Base-by-base conservation (phyloP, 2,329 filamentous ascomycete species). In the Aspergillus sp. region DNA sequence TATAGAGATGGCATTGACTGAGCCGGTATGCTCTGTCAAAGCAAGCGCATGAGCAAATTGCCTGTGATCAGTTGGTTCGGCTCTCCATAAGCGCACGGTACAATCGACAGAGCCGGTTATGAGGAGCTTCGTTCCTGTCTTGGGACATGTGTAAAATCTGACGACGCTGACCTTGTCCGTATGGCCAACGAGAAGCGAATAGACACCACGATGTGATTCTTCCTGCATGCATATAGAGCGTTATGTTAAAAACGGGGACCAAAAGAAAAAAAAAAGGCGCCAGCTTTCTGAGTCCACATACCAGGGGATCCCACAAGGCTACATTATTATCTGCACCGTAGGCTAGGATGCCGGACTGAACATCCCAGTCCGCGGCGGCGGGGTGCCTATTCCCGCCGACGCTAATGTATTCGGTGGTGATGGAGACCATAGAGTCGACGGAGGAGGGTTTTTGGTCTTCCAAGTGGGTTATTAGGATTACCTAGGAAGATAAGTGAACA, bases 301-400 rank as follows among this genome's bases (percentile, higher is more conserved):
- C 90, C 71, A 82, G 75, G 55, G 92, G 92, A 70, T 86, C 81
- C 95, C 95, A 99, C 41, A 98, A 71, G 43, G 92, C 93, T 66
- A 99, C 83, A 76, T 95, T 95, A 65, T 88, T 87, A 74, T 96
- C 91, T 8, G 93, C 89, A 32, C 95, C 95, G 77, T 91, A 99
- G 30, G 92, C 95, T 53, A 99, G 80, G 44, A 92, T 72, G 9
- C 89, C 90, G 18, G 79, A 78, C 62, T 82, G 77, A 18, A 76
- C 70, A 70, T 89, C 86, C 95, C 95, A 99, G 77, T 98, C 93
- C 26, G 93, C 93, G 26, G 91, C 90, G 15, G 89, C 87, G 17
- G 93, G 89, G 68, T 98, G 91, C 66, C 93, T 84, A 74, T 98
- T 99, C 47, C 91, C 93, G 59, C 95, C 95, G 61, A 88, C 86